Evolutionary conservation across 1,284 basidiomycete genomes (phyloP), one percentile per base, ranked within the genome.

Genomic region (Agaricales sp.): DNA sequence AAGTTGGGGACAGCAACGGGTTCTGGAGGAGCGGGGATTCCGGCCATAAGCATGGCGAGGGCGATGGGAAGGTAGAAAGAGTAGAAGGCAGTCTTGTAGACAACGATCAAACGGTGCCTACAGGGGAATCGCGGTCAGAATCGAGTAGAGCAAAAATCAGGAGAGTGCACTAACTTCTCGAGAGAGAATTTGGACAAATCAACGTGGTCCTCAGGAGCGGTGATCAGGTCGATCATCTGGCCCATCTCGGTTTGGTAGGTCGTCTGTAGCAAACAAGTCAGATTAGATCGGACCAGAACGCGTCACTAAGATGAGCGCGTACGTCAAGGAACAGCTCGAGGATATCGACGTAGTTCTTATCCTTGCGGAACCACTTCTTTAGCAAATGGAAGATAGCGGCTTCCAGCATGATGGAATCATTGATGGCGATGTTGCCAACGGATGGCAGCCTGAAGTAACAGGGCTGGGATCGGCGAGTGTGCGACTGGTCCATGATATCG

Each of bases 61-160:
- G 89, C 89, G 55, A 92, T 87, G 46, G 90, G 87, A 52, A 92
- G 82, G 71, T 91, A 92, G 73, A 92, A 92, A 25, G 87, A 91
- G 70, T 92, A 92, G 69, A 78, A 89, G 1, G 89, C 84, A 22
- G 90, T 92, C 70, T 92, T 92, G 78, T 90, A 92, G 52, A 87
- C 76, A 46, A 91, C 88, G 63, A 92, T 92, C 56, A 87, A 77
- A 59, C 78, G 79, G 65, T 92, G 87, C 60, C 83, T 87, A 59
- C 2, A 43, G 4, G 22, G 3, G 2, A 14, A 14, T 19, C 45
- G 43, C 16, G 43, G 21, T 48, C 41, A 39, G 26, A 6, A 12
- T 37, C 41, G 3, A 6, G 16, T 35, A 3, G n/a, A 18, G 25
- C 19, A 3, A 13, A 20, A 16, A 44, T 26, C 16, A 16, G 43